Evolutionary conservation across 345 rosid species (phyloP), one percentile per base, ranked within the genome.

Genomic region (Citrus australasica): DNA sequence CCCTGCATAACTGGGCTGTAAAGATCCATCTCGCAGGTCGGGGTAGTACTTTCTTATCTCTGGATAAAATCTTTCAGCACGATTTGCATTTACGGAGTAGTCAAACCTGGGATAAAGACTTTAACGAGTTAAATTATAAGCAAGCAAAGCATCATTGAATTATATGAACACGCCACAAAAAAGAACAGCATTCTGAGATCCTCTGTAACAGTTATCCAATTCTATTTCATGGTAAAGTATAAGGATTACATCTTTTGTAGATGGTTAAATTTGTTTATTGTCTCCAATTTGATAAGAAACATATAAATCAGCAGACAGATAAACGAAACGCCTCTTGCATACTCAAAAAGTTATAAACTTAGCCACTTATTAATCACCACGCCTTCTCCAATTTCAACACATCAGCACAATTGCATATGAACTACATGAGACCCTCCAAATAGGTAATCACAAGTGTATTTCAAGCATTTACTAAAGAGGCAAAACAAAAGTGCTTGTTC

Each of bases 1-100:
- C 80, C 99, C 99, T 14, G 96, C 79, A 84, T 95, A 95, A 78
- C 94, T 93, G 4, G 92, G 88, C 77, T 89, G 90, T 77, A 95
- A 78, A 42, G 90, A 87, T 74, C 93, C 97, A 80, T 91, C 92
- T 77, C 81, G 89, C 74, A 93, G 89, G 72, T 83, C 77, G 3
- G 98, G 97, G 76, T 90, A 95, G 83, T 92, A 95, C 89, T 88
- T 93, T 74, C 90, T 85, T 77, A 93, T 92, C 86, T 86, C 98
- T 0, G 83, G 89, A 80, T 93, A 95, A 78, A 95, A 95, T 79
- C 80, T 87, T 70, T 88, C 90, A 16, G 78, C 88, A 25, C 83
- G 88, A 58, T 81, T 79, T 27, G 84, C 76, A 62, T 83, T 87
- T 74, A 93, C 92, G 28, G 92, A 74, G 70, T 92, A 95, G 82